Conservation (phyloP, 352 stramenopile species). For the Globisporangium alternatum region DNA sequence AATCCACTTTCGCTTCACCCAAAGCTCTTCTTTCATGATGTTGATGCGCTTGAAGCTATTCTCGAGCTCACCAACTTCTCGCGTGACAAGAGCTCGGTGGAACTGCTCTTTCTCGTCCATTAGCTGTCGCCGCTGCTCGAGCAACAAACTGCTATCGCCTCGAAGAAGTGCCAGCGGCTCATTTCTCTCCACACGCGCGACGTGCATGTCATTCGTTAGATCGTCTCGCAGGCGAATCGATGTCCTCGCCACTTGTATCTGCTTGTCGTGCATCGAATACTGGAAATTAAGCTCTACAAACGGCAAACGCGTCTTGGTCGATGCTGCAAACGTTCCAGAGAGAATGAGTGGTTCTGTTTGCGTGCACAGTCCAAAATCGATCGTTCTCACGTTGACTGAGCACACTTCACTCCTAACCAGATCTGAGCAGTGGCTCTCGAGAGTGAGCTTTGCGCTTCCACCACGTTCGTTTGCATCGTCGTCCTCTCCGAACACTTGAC, state of each 20-base stretch:
- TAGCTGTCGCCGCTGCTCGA: conserved; percentile 28
- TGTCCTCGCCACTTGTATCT: conserved; percentile 11
- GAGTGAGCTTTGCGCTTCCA: neutral
- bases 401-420: too few relatives aligned
- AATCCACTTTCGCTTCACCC: conserved; percentile 34
- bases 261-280: conserved; percentile 4
- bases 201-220: conserved; percentile 27
- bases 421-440: neutral
- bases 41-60: conserved; percentile 41
- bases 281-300: conserved; percentile 21
- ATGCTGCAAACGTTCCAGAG: conserved; percentile 10
- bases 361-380: conserved; percentile 17
- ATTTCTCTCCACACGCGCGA: conserved; percentile 25
- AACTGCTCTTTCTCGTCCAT: conserved; percentile 35
- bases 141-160: conserved; percentile 18
- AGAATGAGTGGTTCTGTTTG: conserved; percentile 11
- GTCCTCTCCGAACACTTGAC: conserved; percentile 4
- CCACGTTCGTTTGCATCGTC: neutral
- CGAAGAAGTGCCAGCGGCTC: conserved; percentile 12
- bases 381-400: neutral
- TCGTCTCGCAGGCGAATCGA: conserved; percentile 21
- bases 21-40: conserved; percentile 47
- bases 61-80: conserved; percentile 29
- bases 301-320: neutral
- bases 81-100: conserved; percentile 13